phyloP scores from a whole-genome alignment of 2,329 filamentous ascomycete species.

The Xylariales sp. region DNA sequence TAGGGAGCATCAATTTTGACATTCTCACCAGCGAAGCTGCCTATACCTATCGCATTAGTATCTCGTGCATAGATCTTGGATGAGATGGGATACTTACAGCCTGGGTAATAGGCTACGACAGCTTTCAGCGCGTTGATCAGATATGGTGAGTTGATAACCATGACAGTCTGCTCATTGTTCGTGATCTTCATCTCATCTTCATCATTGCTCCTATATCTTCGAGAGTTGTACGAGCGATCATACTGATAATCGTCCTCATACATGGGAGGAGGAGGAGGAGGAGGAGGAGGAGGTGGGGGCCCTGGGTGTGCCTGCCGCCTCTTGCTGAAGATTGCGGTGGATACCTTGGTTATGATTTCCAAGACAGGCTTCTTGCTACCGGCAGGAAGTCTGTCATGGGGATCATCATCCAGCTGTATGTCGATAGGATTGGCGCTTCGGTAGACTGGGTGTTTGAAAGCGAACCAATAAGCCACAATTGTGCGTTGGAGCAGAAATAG shows the following conservation, averaged over 20 bases:
- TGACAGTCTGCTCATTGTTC: conserved; percentile 29
- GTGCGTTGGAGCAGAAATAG: no score
- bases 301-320: no score
- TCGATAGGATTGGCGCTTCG: conserved; percentile 35
- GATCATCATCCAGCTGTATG: conserved; percentile 24
- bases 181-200: conserved; percentile 20
- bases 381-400: conserved; percentile 14
- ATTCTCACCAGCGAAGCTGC: conserved; percentile 30
- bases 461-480: not conserved
- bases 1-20: conserved; percentile 41
- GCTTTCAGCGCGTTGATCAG: conserved; percentile 43
- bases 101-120: conserved; percentile 44
- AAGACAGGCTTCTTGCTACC: conserved; percentile 30
- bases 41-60: conserved; percentile 7
- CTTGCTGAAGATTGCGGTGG: conserved; percentile 16
- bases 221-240: conserved; percentile 13
- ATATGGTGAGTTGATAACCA: conserved; percentile 40
- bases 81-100: conserved; percentile 10
- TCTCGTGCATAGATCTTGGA: not conserved
- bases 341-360: conserved; percentile 39
- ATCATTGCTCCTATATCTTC: not conserved
- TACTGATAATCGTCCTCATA: conserved; percentile 23
- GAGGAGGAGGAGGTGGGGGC: conserved; percentile 2
- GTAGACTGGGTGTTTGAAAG: conserved; percentile 23
- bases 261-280: conserved; percentile 12